phyloP scores from a whole-genome alignment of 208 protist genomes.

The Zelonia costaricensis region DNA sequence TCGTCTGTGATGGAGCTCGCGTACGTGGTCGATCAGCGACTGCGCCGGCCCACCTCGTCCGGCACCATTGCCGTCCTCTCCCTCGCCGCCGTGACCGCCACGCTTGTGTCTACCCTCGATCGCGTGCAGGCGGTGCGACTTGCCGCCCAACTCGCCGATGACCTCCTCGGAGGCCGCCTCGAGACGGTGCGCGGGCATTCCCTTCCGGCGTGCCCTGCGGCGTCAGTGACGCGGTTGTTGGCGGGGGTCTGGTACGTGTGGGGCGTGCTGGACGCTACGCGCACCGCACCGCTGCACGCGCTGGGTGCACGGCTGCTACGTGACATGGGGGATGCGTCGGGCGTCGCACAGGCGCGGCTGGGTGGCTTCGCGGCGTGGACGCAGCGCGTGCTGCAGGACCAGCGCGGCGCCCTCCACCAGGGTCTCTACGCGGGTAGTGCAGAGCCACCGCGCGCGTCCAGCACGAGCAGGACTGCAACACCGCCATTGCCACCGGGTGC shows the following conservation, averaged over 20 bases:
- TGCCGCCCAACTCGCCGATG: constrained; percentile 23
- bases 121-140: constrained; percentile 32
- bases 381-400: neutral
- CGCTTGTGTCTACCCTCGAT: constrained; percentile 37
- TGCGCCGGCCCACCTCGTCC: constrained; percentile 28
- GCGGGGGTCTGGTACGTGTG: constrained; percentile 34
- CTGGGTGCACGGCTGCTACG: constrained; percentile 6
- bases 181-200: neutral
- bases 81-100: constrained; percentile 40
- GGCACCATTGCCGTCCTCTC: constrained; percentile 40
- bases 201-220: neutral
- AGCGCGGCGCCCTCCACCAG: constrained; percentile 10
- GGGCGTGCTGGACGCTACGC: constrained; percentile 25
- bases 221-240: constrained; percentile 7
- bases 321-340: neutral
- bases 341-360: neutral
- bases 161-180: neutral
- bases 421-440: constrained; percentile 12
- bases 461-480: too few relatives aligned
- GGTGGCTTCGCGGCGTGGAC: constrained; percentile 20
- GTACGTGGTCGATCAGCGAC: constrained; percentile 41
- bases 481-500: too few relatives aligned
- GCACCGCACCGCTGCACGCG: constrained; percentile 1
- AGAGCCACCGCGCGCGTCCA: too few relatives aligned
- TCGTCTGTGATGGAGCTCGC: constrained; percentile 54